Evolutionary conservation across 1,284 basidiomycete genomes (phyloP).

Genomic region (Boletellus sp.): DNA sequence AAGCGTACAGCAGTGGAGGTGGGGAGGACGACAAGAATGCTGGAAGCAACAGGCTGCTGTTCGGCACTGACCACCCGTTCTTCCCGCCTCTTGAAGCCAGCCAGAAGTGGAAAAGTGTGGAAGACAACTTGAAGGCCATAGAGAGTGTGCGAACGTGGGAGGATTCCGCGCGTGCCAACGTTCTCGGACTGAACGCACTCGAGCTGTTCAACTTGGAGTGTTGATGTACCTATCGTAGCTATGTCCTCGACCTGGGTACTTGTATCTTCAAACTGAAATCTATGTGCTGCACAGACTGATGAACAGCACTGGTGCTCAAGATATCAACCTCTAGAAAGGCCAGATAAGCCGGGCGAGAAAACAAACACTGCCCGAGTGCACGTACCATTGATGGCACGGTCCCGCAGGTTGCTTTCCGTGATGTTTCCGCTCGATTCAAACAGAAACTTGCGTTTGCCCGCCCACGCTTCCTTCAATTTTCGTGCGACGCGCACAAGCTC

Average conservation of each 20-base stretch:
- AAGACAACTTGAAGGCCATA: slow-evolving; percentile 80
- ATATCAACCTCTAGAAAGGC: slow-evolving; percentile 84
- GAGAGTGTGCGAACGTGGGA: slow-evolving; percentile 55
- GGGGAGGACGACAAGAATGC: slow-evolving; percentile 31
- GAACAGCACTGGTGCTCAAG: slow-evolving; percentile 87
- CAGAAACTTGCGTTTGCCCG: slow-evolving; percentile 75
- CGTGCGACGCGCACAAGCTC: slow-evolving; percentile 67
- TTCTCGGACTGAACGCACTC: slow-evolving; percentile 69
- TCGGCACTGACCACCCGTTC: slow-evolving; percentile 88
- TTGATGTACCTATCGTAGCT: slow-evolving; percentile 15
- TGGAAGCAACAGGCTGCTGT: slow-evolving; percentile 64
- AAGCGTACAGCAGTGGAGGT: slow-evolving; percentile 42
- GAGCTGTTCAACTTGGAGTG: slow-evolving; percentile 52
- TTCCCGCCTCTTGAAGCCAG: slow-evolving; percentile 73
- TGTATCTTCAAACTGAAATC: slow-evolving; percentile 95
- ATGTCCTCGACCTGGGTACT: slow-evolving; percentile 40
- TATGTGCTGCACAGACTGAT: slow-evolving; percentile 88
- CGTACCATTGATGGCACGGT: slow-evolving; percentile 73
- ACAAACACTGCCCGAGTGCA: slow-evolving; percentile 3
- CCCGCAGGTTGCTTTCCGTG: slow-evolving; percentile 77
- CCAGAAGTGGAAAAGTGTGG: slow-evolving; percentile 79
- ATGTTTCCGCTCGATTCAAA: slow-evolving; percentile 93
- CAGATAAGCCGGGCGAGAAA: slow-evolving; percentile 2
- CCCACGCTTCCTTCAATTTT: slow-evolving; percentile 73
- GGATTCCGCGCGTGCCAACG: slow-evolving; percentile 47